Percentiles rank a stretch among this genome's conserved stretches.
These are phyloP conservation scores for Barnettozyma sp. DNA, from an alignment of 805 yeast species.

Conservation along the genomic window DNA sequence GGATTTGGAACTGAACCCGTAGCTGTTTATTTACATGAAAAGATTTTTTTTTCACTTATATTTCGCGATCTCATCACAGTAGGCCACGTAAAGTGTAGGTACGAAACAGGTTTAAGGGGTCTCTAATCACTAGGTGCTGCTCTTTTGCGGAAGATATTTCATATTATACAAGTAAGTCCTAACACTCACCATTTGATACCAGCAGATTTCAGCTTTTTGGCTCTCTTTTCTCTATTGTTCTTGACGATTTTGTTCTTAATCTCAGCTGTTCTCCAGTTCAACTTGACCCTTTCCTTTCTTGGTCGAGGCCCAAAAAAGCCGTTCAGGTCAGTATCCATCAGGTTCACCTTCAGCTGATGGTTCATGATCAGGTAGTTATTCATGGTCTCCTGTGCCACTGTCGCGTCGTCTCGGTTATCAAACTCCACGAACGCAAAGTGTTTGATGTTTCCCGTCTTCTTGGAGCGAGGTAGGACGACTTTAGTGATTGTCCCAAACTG, in stretches of 20 bases:
- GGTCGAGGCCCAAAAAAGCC: conserved; percentile 28
- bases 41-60: too few relatives aligned
- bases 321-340: conserved; percentile 39
- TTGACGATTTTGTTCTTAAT: conserved; percentile 3
- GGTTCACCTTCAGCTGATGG: conserved; percentile 71
- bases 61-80: too few relatives aligned
- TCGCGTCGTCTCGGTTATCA: conserved; percentile 64
- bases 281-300: conserved; percentile 19
- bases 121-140: too few relatives aligned
- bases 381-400: conserved; percentile 91
- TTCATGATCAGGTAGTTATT: conserved; percentile 86
- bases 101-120: too few relatives aligned
- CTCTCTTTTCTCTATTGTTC: conserved; percentile 5
- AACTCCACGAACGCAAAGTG: conserved; percentile 92
- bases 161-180: conserved; percentile 1
- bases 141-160: too few relatives aligned
- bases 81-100: too few relatives aligned
- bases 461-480: conserved; percentile 79
- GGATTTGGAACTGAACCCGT: too few relatives aligned
- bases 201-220: conserved; percentile 3
- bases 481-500: conserved; percentile 87
- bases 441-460: conserved; percentile 82
- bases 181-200: conserved; percentile 6
- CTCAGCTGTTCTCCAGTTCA: conserved; percentile 1
- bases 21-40: too few relatives aligned